Base-by-base conservation (phyloP, 2,329 filamentous ascomycete genomes). In the Neofusicoccum parvum region DNA sequence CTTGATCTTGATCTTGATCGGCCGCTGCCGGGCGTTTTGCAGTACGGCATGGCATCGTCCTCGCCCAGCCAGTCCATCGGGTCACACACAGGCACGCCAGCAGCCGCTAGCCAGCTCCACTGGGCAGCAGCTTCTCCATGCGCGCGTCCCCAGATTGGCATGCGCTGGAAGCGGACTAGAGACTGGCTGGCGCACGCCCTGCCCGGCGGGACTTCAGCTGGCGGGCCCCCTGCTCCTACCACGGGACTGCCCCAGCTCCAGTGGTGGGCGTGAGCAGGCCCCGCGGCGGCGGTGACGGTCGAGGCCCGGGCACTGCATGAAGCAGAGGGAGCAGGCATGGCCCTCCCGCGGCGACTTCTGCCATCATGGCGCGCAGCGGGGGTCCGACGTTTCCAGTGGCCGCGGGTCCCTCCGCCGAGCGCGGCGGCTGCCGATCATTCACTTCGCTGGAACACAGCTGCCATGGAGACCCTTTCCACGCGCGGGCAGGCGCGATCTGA, bases 311-410 rank as follows among this genome's bases (percentile, higher is more conserved):
- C 50, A 39, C 17, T n/a, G 20, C 50, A 45, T 10, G 15, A 34
- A 43, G 56, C 43, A 60, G 27, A 10, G 15, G 9, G 41, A 11
- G 20, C 53, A 58, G 12, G 39, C 23, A 59, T 46, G 12, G 15
- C 12, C 9, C 11, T 32, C 27, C 41, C 10, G 39, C 43, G 41
- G 56, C 32, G 37, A 58, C 17, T 43, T 58, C 37, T 58, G 23
- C 53, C 53, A 58, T 58, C 53, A 58, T 54, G 34, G 41, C 12
- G 49, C 49, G 49, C 49, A n/a, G 49, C 32, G 27, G 17, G 17
- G 56, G 43, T 20, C 46, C n/a, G 53, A 59, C 39, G 32, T 60
- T 60, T 36, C 41, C 56, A 34, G 56, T 48, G 56, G 32, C 14
- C 50, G 34, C 23, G 12, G 50, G 27, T 14, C 53, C 37, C 53